These are phyloP conservation scores for Saccharomycopsis fermentans DNA, from an alignment of 805 yeast species.

Conservation along the genomic window DNA sequence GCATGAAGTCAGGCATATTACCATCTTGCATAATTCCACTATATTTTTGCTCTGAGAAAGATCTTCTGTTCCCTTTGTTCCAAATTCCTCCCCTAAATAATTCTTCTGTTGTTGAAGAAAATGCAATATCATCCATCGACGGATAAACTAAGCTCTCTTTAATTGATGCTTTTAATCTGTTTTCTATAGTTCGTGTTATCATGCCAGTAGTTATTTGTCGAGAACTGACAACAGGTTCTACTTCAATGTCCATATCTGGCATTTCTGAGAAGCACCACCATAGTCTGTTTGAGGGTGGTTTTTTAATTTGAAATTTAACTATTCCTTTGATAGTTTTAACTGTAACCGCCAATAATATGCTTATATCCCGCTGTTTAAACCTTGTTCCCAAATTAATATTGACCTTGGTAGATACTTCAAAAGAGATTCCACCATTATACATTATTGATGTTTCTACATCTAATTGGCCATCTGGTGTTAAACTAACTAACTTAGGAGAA, in stretches of 20 bases:
- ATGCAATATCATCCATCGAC: slow-evolving; percentile 77
- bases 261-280: slow-evolving; percentile 84
- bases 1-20: neutral
- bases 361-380: slow-evolving; percentile 67
- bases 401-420: slow-evolving; percentile 74
- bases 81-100: slow-evolving; percentile 90
- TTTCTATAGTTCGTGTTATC: slow-evolving; percentile 71
- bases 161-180: slow-evolving; percentile 67
- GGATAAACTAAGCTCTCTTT: slow-evolving; percentile 77
- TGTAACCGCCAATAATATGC: slow-evolving; percentile 59
- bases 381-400: slow-evolving; percentile 66
- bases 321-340: slow-evolving; percentile 67
- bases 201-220: slow-evolving; percentile 68
- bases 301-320: slow-evolving; percentile 57
- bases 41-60: slow-evolving; percentile 1
- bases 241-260: slow-evolving; percentile 64
- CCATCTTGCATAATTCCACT: neutral
- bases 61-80: slow-evolving; percentile 38
- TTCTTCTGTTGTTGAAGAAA: slow-evolving; percentile 55
- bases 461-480: slow-evolving; percentile 74
- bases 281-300: slow-evolving; percentile 82
- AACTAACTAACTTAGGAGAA: slow-evolving; percentile 53
- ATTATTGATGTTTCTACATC: slow-evolving; percentile 49
- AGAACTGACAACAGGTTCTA: slow-evolving; percentile 88
- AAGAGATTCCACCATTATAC: slow-evolving; percentile 67